Conservation (phyloP, 805 yeast genomes). For the Candida incommunis region DNA sequence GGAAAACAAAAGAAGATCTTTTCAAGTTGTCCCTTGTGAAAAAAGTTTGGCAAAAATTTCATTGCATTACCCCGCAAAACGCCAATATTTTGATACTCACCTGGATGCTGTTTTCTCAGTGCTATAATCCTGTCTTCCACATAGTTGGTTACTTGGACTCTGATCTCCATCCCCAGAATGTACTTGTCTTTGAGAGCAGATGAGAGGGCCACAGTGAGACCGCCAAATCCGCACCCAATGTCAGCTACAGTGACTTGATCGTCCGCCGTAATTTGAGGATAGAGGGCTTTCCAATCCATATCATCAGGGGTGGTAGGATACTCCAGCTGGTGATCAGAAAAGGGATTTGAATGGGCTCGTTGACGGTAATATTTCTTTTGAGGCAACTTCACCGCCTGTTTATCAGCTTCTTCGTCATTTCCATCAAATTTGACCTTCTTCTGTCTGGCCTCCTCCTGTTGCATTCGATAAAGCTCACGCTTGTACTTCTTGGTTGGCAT, state of each 20-base stretch:
- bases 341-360: slow-evolving; percentile 95
- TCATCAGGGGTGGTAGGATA: slow-evolving; percentile 69
- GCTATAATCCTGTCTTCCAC: slow-evolving; percentile 94
- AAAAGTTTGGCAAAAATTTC: slow-evolving; percentile 94
- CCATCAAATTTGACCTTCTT: slow-evolving; percentile 33
- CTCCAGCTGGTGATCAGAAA: slow-evolving; percentile 84
- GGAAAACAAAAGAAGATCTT: slow-evolving; percentile 98
- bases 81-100: slow-evolving; percentile 65
- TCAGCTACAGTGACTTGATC: slow-evolving; percentile 75
- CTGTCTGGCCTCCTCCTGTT: slow-evolving; percentile 30
- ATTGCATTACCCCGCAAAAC: slow-evolving; percentile 92
- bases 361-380: slow-evolving; percentile 78
- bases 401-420: slow-evolving; percentile 23
- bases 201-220: slow-evolving; percentile 66
- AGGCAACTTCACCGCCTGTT: slow-evolving; percentile 40
- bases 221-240: slow-evolving; percentile 97
- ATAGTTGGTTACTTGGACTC: slow-evolving; percentile 94
- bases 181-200: slow-evolving; percentile 60
- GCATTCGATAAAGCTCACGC: slow-evolving; percentile 23
- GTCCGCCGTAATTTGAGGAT: slow-evolving; percentile 46
- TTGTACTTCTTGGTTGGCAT: slow-evolving; percentile 9
- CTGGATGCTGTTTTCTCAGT: slow-evolving; percentile 43
- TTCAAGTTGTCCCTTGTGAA: slow-evolving; percentile 62
- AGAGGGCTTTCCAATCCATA: slow-evolving; percentile 79
- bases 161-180: slow-evolving; percentile 90